Evolutionary conservation across 306 rosid genomes (phyloP), one percentile per base, ranked within the genome.

Genomic region (Heteromeles arbutifolia): DNA sequence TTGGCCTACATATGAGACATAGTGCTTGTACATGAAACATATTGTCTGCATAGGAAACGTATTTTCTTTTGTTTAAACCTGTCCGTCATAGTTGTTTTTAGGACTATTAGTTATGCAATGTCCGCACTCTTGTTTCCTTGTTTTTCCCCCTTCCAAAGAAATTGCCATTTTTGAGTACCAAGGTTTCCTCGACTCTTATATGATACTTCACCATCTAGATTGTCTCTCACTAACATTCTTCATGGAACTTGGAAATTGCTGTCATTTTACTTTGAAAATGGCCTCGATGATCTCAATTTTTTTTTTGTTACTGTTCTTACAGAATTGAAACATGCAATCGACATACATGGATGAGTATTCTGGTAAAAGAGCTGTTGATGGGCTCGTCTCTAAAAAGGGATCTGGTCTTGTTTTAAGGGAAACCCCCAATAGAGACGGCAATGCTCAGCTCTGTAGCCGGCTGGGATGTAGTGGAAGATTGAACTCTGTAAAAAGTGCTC

Each of bases 281-380:
- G 29, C 31, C 12, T 21, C 8, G 9, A 11, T 28, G 61, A 43
- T 70, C 48, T 58, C 25, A 70, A 65, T 10, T 54, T 18, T 37
- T 59, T n/a, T 56, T 26, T 75, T 50, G 65, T 32, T 56, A 45
- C 21, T 85, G 58, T 57, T 74, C 11, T 84, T 84, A 65, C 87
- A 87, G 96, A 83, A 79, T 82, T 82, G 85, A 85, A 82, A 75
- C 82, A 80, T 69, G 64, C 26, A 70, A 34, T 19, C 34, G 1
- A 17, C 39, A 81, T 75, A 73, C 88, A 92, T 96, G 99, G 98
- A 90, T 83, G 97, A 83, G 59, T 92, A 79, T 85, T 86, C 96
- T 26, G 86, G 97, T 76, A 96, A 90, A 89, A 87, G 92, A 86
- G 85, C 90, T 68, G 78, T 22, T 44, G 79, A 85, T 54, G 87